A percentile compares a stretch with the other conserved stretches of the same genome.
Evolutionary conservation across 2,329 filamentous ascomycete genomes (phyloP).

Genomic region (Penicillium sp.): DNA sequence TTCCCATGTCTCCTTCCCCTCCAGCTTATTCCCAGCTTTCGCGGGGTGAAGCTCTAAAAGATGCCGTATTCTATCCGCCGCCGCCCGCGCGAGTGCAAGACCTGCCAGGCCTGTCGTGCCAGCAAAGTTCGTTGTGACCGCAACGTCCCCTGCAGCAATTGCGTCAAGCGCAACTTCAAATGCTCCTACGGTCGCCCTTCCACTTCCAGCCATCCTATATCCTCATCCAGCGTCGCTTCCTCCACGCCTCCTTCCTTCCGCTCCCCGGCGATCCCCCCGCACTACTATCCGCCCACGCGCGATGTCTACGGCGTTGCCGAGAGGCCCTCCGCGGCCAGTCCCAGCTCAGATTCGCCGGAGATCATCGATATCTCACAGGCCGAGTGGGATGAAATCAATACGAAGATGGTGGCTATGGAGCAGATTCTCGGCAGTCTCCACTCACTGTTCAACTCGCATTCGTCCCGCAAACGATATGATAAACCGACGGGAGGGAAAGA

Average conservation of each 20-base stretch:
- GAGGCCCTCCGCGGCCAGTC: conserved; percentile 3
- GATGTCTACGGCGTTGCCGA: conserved; percentile 22
- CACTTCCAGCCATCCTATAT: conserved; percentile 14
- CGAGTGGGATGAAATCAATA: conserved; percentile 36
- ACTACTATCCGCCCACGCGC: conserved; percentile 8
- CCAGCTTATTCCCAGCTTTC: conserved; percentile 4
- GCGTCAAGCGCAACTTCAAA: conserved; percentile 39
- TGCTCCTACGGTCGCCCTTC: conserved; percentile 35
- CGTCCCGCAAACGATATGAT: conserved; percentile 15
- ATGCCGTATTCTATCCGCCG: conserved; percentile 36
- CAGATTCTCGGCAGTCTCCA: conserved; percentile 31
- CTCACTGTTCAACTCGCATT: conserved; percentile 29
- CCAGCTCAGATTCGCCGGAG: conserved; percentile 22
- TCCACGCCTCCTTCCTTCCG: conserved; percentile 13
- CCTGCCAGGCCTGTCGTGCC: conserved; percentile 47
- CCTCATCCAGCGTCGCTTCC: conserved; percentile 9
- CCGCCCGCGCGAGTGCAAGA: conserved; percentile 41
- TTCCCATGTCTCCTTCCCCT: not conserved
- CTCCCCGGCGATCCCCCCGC: conserved; percentile 11
- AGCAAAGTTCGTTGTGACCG: conserved; percentile 49
- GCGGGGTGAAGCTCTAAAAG: conserved; percentile 14
- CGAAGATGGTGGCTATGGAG: conserved; percentile 34
- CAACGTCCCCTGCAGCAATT: conserved; percentile 39
- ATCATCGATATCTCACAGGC: conserved; percentile 29
- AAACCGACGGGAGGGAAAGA: conserved; percentile 11